A percentile compares a stretch with the other conserved stretches of the same genome.
These are phyloP conservation scores for Penicillium occitanis DNA, from an alignment of 2,329 filamentous ascomycete species.

Conservation along the genomic window DNA sequence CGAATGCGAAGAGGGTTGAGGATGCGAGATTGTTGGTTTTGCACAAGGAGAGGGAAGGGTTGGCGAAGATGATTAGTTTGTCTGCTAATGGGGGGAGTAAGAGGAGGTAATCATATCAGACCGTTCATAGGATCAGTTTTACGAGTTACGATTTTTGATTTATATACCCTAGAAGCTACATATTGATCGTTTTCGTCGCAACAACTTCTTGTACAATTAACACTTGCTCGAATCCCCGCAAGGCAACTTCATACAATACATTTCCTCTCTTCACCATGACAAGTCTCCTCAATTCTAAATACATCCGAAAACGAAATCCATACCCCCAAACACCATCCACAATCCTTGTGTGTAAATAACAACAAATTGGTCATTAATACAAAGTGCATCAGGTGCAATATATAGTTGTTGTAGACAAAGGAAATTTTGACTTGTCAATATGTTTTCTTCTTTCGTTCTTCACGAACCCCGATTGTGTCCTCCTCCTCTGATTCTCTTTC, in stretches of 20 bases:
- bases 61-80: constrained; percentile 61
- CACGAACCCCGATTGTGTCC: constrained; percentile 35
- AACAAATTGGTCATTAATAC: constrained; percentile 15
- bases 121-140: background rate
- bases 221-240: background rate
- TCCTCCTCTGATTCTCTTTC: constrained; percentile 51
- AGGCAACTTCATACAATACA: constrained; percentile 4
- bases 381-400: constrained; percentile 14
- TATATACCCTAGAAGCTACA: constrained; percentile 17
- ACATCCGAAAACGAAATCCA: constrained; percentile 8
- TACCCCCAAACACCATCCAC: constrained; percentile 8
- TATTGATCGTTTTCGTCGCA: background rate
- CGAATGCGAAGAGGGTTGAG: constrained; percentile 61
- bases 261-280: background rate
- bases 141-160: constrained; percentile 19
- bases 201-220: background rate
- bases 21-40: constrained; percentile 65
- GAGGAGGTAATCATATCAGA: constrained; percentile 6
- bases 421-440: constrained; percentile 18
- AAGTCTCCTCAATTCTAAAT: constrained; percentile 8
- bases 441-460: constrained; percentile 3
- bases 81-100: constrained; percentile 23
- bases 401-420: constrained; percentile 20
- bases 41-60: constrained; percentile 65
- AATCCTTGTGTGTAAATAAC: constrained; percentile 4